phyloP scores from a whole-genome alignment of 2,329 filamentous ascomycete species.

The Pestalotiopsis sp. region DNA sequence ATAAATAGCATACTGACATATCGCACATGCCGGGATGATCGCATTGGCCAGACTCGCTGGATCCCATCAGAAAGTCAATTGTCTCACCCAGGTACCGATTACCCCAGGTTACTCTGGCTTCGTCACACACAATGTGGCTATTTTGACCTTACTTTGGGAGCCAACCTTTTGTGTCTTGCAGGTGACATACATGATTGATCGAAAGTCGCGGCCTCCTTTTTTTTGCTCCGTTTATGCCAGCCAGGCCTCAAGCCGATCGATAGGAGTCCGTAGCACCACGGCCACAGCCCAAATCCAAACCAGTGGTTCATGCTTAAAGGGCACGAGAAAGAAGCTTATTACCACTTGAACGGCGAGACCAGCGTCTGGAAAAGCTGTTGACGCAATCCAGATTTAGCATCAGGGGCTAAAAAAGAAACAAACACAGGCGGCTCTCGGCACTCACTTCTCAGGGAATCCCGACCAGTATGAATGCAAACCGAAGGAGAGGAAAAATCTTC shows the following conservation, averaged over 20 bases:
- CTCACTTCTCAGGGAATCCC: background rate
- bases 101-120: background rate
- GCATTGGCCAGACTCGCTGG: background rate
- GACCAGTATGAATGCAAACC: background rate
- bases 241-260: background rate
- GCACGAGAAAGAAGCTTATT: background rate
- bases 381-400: background rate
- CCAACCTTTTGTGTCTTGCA: background rate
- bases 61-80: background rate
- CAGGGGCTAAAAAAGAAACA: background rate
- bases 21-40: background rate
- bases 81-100: background rate
- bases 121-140: background rate
- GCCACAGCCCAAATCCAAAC: background rate
- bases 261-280: background rate
- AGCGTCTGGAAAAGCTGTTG: background rate
- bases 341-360: background rate
- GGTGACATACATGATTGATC: background rate
- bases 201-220: background rate
- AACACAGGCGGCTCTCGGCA: background rate
- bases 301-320: slow-evolving; percentile 2
- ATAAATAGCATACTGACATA: background rate
- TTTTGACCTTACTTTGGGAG: background rate
- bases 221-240: background rate
- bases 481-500: background rate